Conservation (phyloP, 2,329 filamentous ascomycete genomes). For the Magnaporthiopsis poae region DNA sequence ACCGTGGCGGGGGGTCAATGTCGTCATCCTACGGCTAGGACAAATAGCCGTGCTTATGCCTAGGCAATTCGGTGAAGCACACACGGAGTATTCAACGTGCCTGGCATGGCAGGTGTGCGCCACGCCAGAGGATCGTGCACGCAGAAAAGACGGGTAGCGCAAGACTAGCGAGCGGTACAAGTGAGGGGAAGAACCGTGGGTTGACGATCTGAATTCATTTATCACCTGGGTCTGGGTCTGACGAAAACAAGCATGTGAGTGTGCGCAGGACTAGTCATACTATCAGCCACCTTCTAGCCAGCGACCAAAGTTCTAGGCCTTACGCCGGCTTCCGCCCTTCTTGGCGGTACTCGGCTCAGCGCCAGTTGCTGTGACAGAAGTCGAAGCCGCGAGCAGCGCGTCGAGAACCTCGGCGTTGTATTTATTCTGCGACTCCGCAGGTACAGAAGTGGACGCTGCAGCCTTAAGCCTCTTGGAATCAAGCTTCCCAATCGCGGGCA, state of each 20-base stretch:
- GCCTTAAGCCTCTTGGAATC: constrained; percentile 50
- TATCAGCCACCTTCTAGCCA: background rate
- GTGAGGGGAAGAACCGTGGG: too few relatives aligned
- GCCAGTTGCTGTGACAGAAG: background rate
- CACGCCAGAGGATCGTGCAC: background rate
- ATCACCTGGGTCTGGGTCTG: background rate
- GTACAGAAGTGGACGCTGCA: constrained; percentile 24
- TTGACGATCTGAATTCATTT: background rate
- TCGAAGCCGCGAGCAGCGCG: constrained; percentile 31
- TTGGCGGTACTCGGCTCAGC: constrained; percentile 21
- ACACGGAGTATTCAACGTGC: background rate
- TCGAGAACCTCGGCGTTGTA: constrained; percentile 38
- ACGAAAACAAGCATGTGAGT: background rate
- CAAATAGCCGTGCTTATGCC: too few relatives aligned
- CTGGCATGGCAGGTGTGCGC: background rate
- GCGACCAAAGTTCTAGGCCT: constrained; percentile 21
- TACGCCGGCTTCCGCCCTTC: constrained; percentile 37
- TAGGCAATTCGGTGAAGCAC: too few relatives aligned
- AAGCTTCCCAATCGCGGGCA: constrained; percentile 54
- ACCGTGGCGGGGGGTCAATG: too few relatives aligned
- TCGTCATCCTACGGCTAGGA: too few relatives aligned
- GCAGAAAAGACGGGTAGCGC: background rate
- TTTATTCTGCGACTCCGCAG: constrained; percentile 24
- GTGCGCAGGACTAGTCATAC: too few relatives aligned
- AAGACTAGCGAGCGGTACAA: background rate